Percentiles rank a stretch among this genome's conserved stretches.
phyloP scores from a whole-genome alignment of 1,139 yeast genomes.

The Spathaspora jeffriesii region DNA sequence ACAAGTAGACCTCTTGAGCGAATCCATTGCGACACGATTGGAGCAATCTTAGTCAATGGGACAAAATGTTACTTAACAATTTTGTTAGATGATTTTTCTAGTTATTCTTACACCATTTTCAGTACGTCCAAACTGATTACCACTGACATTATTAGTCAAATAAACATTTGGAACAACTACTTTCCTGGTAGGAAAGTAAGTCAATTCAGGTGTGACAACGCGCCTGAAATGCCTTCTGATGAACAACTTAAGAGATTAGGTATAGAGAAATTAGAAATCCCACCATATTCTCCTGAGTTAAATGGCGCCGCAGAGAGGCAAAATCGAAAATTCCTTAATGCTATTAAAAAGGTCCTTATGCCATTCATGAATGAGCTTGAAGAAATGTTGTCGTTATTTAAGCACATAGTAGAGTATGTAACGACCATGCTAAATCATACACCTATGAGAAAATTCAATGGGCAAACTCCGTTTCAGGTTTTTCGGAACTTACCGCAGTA shows the following conservation, averaged over 20 bases:
- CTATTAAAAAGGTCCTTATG: not conserved
- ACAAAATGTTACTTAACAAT: not conserved
- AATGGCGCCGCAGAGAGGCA: not conserved
- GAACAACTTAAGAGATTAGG: not conserved
- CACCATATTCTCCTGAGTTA: not conserved
- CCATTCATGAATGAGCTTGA: not conserved
- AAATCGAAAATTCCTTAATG: not conserved
- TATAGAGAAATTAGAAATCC: not conserved
- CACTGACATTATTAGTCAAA: not conserved
- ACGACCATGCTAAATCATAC: not conserved
- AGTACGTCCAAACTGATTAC: not conserved
- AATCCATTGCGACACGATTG: conserved; percentile 3
- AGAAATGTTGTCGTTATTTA: not conserved
- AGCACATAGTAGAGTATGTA: not conserved
- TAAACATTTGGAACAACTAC: not conserved
- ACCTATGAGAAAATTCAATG: not conserved
- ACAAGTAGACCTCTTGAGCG: not conserved
- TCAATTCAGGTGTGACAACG: not conserved
- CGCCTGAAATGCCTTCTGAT: not conserved
- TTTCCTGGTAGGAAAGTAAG: not conserved
- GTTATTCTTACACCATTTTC: not conserved
- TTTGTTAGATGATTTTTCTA: not conserved
- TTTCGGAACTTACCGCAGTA: not conserved
- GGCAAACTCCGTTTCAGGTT: not conserved
- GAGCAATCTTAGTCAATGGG: not conserved